These are phyloP conservation scores for Thalia dealbata DNA, from an alignment of 176 grass and related monocot species.

Conservation along the genomic window DNA sequence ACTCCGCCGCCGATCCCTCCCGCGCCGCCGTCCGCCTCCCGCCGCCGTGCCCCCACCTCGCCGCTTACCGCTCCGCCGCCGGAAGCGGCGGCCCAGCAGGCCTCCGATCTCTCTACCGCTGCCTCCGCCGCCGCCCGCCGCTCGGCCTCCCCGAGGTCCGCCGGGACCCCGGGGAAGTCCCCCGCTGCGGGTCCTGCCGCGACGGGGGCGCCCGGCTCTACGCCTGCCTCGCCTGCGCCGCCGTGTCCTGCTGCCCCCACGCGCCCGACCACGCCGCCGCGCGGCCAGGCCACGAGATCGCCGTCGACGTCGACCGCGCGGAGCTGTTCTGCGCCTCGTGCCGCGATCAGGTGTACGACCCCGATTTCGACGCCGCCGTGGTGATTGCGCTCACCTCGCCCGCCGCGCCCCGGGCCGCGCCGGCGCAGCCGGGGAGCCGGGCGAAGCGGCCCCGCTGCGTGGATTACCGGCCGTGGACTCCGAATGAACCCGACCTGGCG, in stretches of 20 bases:
- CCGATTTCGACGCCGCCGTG: slow-evolving; percentile 77
- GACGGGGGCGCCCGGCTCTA: slow-evolving; percentile 33
- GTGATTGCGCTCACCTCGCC: slow-evolving; percentile 39
- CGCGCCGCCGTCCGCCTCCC: slow-evolving; percentile 30
- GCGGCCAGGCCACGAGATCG: slow-evolving; percentile 66
- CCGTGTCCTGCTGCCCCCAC: slow-evolving; percentile 59
- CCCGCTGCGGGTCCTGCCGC: slow-evolving; percentile 47
- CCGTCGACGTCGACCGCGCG: slow-evolving; percentile 77
- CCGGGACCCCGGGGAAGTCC: slow-evolving; percentile 52
- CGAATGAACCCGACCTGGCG: slow-evolving; percentile 40
- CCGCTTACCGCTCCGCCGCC: slow-evolving; percentile 41
- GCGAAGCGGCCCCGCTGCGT: slow-evolving; percentile 50
- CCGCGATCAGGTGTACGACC: slow-evolving; percentile 84
- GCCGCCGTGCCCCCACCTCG: slow-evolving; percentile 60
- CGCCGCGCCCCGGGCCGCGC: not conserved
- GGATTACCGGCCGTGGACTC: slow-evolving; percentile 61
- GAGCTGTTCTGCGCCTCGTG: slow-evolving; percentile 88
- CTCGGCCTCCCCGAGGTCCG: slow-evolving; percentile 66
- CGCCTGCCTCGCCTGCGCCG: slow-evolving; percentile 66
- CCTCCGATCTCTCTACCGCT: slow-evolving; percentile 73
- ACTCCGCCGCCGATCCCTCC: not conserved
- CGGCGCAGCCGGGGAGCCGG: slow-evolving; percentile 6
- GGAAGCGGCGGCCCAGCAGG: slow-evolving; percentile 17
- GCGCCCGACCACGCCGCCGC: slow-evolving; percentile 39
- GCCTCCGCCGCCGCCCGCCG: slow-evolving; percentile 52